phyloP scores from a whole-genome alignment of 495 filamentous ascomycete genomes.

The Opeltia flavorubescens region DNA sequence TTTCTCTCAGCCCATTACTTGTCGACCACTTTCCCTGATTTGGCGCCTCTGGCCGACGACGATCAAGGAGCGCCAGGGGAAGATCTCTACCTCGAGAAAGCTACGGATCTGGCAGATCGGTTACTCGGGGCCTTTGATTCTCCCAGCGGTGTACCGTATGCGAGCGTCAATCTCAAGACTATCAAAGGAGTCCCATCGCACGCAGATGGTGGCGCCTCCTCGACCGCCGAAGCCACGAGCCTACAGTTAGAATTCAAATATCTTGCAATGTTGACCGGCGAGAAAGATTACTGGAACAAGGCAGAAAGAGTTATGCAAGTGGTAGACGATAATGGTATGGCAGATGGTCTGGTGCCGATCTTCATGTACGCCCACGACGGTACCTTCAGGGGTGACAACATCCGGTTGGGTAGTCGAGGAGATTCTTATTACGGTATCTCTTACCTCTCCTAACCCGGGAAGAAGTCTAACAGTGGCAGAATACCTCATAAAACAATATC shows the following conservation, averaged over 20 bases:
- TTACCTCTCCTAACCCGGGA: background rate
- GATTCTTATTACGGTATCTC: slow-evolving; percentile 78
- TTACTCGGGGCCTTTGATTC: slow-evolving; percentile 81
- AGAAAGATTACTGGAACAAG: slow-evolving; percentile 77
- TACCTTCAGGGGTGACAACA: slow-evolving; percentile 65
- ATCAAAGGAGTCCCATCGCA: slow-evolving; percentile 63
- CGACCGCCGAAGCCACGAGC: slow-evolving; percentile 82
- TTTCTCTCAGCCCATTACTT: slow-evolving; percentile 91
- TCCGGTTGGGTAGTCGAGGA: slow-evolving; percentile 82
- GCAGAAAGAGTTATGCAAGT: slow-evolving; percentile 86
- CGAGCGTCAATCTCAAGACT: slow-evolving; percentile 75
- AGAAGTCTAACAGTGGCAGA: slow-evolving; percentile 31
- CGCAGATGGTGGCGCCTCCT: slow-evolving; percentile 76
- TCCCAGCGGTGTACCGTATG: slow-evolving; percentile 70
- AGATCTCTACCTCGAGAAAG: slow-evolving; percentile 92
- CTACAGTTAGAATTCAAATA: slow-evolving; percentile 97
- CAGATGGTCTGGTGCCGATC: slow-evolving; percentile 82
- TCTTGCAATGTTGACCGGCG: slow-evolving; percentile 84
- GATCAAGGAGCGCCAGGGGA: slow-evolving; percentile 55
- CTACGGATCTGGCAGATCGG: slow-evolving; percentile 79
- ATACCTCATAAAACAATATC: slow-evolving; percentile 92
- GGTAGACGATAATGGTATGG: slow-evolving; percentile 60
- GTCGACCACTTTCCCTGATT: slow-evolving; percentile 51
- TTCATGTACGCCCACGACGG: slow-evolving; percentile 73
- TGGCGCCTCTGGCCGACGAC: slow-evolving; percentile 52